phyloP scores from a whole-genome alignment of 805 yeast genomes.

The Kodamaea laetipori region DNA sequence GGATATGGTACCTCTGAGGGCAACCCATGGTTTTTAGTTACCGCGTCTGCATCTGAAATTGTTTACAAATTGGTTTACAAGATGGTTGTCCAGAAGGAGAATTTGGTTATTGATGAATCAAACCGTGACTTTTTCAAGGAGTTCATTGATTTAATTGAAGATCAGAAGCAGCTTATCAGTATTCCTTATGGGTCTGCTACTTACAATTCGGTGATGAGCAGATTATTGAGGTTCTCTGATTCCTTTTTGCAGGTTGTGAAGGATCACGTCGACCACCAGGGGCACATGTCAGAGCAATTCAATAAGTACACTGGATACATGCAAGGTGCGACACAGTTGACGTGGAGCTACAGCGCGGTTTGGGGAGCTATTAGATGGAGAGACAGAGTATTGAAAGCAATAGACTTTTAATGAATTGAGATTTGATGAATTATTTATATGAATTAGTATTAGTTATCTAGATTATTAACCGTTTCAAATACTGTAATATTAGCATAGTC shows the following conservation, averaged over 20 bases:
- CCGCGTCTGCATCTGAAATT: conserved; percentile 68
- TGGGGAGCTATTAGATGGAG: conserved; percentile 73
- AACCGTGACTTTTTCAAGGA: conserved; percentile 33
- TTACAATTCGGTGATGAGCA: conserved; percentile 47
- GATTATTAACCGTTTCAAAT: conserved; percentile 37
- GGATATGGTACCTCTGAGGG: conserved; percentile 75
- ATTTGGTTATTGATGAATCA: conserved; percentile 43
- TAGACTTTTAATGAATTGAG: conserved; percentile 2
- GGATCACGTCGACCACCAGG: conserved; percentile 62
- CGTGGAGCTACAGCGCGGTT: conserved; percentile 88
- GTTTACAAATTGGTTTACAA: conserved; percentile 56
- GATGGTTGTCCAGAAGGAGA: conserved; percentile 38
- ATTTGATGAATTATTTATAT: background rate
- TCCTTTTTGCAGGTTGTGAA: conserved; percentile 62
- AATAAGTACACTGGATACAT: conserved; percentile 77
- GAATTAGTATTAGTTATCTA: conserved; percentile 7
- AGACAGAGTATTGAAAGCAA: conserved; percentile 32
- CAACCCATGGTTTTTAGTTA: conserved; percentile 90
- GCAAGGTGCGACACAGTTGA: conserved; percentile 84
- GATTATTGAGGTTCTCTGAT: conserved; percentile 61
- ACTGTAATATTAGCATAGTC: conserved; percentile 33
- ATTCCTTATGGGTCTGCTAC: conserved; percentile 44
- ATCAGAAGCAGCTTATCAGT: conserved; percentile 20
- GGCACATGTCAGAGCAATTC: conserved; percentile 87
- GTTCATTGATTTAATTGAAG: conserved; percentile 29